These are phyloP conservation scores for Fagopyrum esculentum DNA, from an alignment of 148 eudicot genomes.

Conservation along the genomic window DNA sequence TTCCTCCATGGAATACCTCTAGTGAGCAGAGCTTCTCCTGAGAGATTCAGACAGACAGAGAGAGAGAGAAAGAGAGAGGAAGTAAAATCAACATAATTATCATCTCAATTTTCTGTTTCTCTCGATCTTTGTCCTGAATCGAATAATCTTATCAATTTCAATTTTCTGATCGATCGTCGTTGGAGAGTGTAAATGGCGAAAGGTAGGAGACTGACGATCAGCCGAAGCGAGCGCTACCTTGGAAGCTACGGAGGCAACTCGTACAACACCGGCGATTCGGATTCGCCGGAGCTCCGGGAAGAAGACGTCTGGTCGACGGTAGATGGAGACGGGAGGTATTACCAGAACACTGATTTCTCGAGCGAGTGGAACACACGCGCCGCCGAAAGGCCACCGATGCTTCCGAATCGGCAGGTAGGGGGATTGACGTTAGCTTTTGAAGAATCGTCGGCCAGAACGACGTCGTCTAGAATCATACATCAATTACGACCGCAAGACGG, in stretches of 20 bases:
- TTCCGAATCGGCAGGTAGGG: constrained; percentile 28
- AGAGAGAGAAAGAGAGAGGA: neutral
- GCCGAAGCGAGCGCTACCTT: constrained; percentile 64
- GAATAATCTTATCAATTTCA: neutral
- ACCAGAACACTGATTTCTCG: neutral
- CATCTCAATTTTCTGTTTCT: constrained; percentile 3
- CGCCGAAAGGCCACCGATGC: neutral
- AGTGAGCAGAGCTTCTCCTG: neutral
- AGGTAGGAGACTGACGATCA: constrained; percentile 55
- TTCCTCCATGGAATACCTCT: constrained; percentile 7
- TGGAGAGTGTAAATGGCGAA: constrained; percentile 50
- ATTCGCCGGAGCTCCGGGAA: constrained; percentile 46
- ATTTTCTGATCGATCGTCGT: neutral
- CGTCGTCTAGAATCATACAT: constrained; percentile 61
- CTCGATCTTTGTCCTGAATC: neutral
- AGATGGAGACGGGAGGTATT: constrained; percentile 23
- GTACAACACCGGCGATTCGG: constrained; percentile 16
- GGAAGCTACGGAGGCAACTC: constrained; percentile 29
- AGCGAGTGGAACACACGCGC: constrained; percentile 51
- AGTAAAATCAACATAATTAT: neutral
- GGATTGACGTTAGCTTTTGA: constrained; percentile 83
- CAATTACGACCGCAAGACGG: constrained; percentile 39
- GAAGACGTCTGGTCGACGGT: constrained; percentile 78
- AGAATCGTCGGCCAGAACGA: constrained; percentile 22
- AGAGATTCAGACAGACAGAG: neutral